Percentiles rank a stretch among this genome's conserved stretches.
These are phyloP conservation scores for Termitomyces sp. DNA, from an alignment of 768 basidiomycete genomes.

Conservation along the genomic window DNA sequence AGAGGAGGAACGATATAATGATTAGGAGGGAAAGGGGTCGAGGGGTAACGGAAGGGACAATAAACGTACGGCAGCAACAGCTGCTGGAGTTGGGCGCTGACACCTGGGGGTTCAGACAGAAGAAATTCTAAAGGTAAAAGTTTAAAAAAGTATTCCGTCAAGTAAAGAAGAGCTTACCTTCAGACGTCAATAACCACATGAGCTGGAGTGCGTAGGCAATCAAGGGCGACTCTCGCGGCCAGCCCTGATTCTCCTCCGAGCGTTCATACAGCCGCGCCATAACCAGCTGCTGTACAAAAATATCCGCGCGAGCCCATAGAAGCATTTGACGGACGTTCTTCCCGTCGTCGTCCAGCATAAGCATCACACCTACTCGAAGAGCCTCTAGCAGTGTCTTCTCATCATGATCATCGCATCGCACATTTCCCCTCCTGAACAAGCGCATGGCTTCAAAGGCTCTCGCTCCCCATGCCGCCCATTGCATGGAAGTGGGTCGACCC, in stretches of 20 bases:
- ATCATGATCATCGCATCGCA: neutral
- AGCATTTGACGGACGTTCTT: conserved; percentile 44
- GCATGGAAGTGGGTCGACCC: conserved; percentile 29
- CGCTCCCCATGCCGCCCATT: conserved; percentile 13
- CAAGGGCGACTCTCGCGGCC: conserved; percentile 45
- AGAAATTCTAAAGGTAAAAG: conserved; percentile 20
- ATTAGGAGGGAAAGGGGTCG: conserved; percentile 53
- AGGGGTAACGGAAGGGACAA: conserved; percentile 51
- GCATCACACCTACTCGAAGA: neutral
- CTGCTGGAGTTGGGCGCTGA: conserved; percentile 25
- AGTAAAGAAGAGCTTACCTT: conserved; percentile 22
- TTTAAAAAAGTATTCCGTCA: neutral
- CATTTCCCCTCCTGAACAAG: neutral
- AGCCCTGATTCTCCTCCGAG: conserved; percentile 30
- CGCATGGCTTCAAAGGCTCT: conserved; percentile 4
- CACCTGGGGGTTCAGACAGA: conserved; percentile 21
- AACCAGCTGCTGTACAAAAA: conserved; percentile 37
- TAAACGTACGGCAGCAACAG: conserved; percentile 44
- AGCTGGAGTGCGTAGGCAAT: conserved; percentile 52
- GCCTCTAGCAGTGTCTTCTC: neutral
- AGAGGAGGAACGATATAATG: conserved; percentile 52
- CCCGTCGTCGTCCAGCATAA: conserved; percentile 53
- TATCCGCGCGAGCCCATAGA: conserved; percentile 38
- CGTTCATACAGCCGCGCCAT: conserved; percentile 37
- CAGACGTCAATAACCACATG: conserved; percentile 48